Evolutionary conservation across 1,139 yeast genomes (phyloP).

Genomic region (Candida sp.): DNA sequence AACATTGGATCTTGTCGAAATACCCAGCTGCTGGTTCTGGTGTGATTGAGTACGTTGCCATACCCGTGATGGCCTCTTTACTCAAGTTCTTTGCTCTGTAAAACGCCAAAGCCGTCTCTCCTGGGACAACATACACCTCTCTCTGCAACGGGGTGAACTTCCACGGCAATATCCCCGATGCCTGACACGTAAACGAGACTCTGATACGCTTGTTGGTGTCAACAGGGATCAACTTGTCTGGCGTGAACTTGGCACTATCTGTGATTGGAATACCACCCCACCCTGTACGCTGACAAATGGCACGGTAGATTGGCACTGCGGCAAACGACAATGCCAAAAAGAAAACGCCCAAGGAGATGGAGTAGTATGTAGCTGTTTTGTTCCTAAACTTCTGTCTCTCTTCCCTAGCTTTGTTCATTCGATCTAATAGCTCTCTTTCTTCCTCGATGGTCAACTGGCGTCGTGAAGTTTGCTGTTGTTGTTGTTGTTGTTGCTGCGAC

Average conservation of each 20-base stretch:
- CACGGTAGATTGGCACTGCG: constrained; percentile 92
- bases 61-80: constrained; percentile 91
- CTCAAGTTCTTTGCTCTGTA: constrained; percentile 90
- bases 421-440: constrained; percentile 19
- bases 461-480: constrained; percentile 6
- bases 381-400: constrained; percentile 36
- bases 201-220: constrained; percentile 83
- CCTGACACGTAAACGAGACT: constrained; percentile 89
- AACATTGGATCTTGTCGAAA: constrained; percentile 96
- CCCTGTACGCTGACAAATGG: constrained; percentile 94
- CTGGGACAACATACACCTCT: constrained; percentile 93
- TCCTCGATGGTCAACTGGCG: constrained; percentile 10
- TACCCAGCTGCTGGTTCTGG: constrained; percentile 98
- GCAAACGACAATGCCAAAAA: constrained; percentile 86
- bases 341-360: constrained; percentile 70
- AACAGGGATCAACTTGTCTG: constrained; percentile 88
- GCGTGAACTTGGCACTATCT: constrained; percentile 77
- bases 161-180: constrained; percentile 95
- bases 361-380: constrained; percentile 69
- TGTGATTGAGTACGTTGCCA: constrained; percentile 97
- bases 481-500: constrained; percentile 3
- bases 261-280: constrained; percentile 97
- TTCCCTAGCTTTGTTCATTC: constrained; percentile 26
- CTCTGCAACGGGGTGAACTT: constrained; percentile 93
- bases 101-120: constrained; percentile 97